These are phyloP conservation scores for Pleurotus citrinopileatus DNA, from an alignment of 768 basidiomycete species.

Conservation along the genomic window DNA sequence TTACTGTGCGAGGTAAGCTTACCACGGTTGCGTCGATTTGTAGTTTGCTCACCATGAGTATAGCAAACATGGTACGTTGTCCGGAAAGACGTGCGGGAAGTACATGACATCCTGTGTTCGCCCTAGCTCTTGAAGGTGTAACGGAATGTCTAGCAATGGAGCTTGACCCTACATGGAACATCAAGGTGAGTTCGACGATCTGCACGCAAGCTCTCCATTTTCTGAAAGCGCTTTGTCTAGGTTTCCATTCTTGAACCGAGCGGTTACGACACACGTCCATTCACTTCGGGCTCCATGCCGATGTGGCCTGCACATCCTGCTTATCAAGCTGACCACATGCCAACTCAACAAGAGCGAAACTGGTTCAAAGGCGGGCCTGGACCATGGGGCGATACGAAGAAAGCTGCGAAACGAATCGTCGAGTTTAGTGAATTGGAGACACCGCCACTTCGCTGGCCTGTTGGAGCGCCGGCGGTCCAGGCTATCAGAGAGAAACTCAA, in stretches of 20 bases:
- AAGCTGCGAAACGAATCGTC: neutral
- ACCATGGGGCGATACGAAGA: neutral
- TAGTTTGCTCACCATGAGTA: neutral
- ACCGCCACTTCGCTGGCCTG: neutral
- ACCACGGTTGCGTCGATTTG: neutral
- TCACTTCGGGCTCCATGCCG: neutral
- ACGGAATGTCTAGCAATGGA: constrained; percentile 25
- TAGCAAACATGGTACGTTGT: neutral
- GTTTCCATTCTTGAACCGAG: neutral
- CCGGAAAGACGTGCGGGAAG: neutral
- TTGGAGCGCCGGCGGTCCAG: neutral
- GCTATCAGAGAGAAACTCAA: neutral
- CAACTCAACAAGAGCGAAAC: neutral
- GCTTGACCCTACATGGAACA: constrained; percentile 33
- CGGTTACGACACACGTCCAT: neutral
- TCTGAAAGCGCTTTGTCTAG: neutral
- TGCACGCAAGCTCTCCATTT: no score
- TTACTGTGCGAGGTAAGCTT: constrained; percentile 19
- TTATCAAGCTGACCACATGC: neutral
- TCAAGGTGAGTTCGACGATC: constrained; percentile 16
- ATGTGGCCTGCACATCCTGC: neutral
- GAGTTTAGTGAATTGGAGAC: neutral
- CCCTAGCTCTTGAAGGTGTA: constrained; percentile 27
- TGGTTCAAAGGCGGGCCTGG: neutral
- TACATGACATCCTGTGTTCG: constrained; percentile 4